Evolutionary conservation across 345 rosid species (phyloP), one percentile per base, ranked within the genome.

Genomic region (Rhodamnia rubescens): DNA sequence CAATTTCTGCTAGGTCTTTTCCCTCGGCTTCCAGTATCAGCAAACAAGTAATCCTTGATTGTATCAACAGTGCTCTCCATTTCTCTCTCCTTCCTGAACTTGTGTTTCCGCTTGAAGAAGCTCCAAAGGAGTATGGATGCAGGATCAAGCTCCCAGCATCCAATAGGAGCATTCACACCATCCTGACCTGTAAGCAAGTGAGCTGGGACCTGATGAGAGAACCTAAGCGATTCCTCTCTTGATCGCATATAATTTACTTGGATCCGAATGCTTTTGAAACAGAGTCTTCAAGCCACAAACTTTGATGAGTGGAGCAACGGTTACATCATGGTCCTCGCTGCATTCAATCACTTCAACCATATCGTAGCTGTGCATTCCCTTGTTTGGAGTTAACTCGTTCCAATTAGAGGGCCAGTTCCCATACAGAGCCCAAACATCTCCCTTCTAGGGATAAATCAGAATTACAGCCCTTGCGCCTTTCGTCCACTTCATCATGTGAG

Each of bases 121-220:
- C 82, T 94, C 96, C 69, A 74, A 82, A 26, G 96, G 92, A 2
- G 40, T 55, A 84, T 85, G 64, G 95, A 93, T 32, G 95, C 93
- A 16, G 95, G 96, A 83, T 94, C 96, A 82, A 95, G 90, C 82
- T 95, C 96, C 89, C 90, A 85, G 86, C 90, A 92, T 83, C 91
- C 94, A 55, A 81, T 80, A 2, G 91, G 92, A 81, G 90, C 91
- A 84, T 91, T 89, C 32, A 50, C 50, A 82, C 88, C 94, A 88
- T 94, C 95, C 64, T 91, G 85, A 81, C 93, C 93, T 6, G 92
- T 90, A 86, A 95, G 93, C 85, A 90, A 15, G 78, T 87, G 85
- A 55, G 86, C 86, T 42, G 95, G 93, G 53, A 92, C 96, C 86
- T 89, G 95, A 84, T 92, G 96, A 16, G 98, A 95, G 86, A 95